These are phyloP conservation scores for Tetragonia tetragonoides DNA, from an alignment of 148 eudicot genomes.

Conservation along the genomic window DNA sequence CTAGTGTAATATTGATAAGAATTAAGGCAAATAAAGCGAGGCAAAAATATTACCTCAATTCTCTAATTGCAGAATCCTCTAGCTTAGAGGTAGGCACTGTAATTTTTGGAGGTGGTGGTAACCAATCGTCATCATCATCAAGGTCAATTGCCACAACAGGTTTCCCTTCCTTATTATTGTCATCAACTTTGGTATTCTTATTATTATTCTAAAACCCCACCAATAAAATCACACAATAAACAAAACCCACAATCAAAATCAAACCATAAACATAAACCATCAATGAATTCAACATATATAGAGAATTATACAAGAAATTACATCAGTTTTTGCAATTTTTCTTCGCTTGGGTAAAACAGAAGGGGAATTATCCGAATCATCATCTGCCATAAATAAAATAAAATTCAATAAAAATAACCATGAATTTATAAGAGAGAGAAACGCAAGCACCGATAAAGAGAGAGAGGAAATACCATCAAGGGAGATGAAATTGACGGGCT, in stretches of 20 bases:
- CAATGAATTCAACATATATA: background rate
- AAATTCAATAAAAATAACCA: slow-evolving; percentile 11
- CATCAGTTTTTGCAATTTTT: slow-evolving; percentile 37
- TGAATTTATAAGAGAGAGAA: background rate
- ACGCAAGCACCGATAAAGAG: background rate
- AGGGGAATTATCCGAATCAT: slow-evolving; percentile 51
- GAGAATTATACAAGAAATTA: background rate
- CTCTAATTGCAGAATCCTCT: slow-evolving; percentile 58
- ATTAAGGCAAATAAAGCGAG: background rate
- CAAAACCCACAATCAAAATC: background rate
- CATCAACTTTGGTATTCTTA: slow-evolving; percentile 6
- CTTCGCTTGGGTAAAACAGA: slow-evolving; percentile 38
- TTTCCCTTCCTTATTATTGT: slow-evolving; percentile 7
- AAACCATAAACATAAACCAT: background rate
- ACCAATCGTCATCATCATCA: slow-evolving; percentile 70
- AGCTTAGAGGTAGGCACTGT: slow-evolving; percentile 20
- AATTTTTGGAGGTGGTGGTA: slow-evolving; percentile 65
- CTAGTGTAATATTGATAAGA: background rate
- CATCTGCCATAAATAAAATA: slow-evolving; percentile 33
- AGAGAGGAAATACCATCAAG: slow-evolving; percentile 48
- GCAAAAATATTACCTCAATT: slow-evolving; percentile 48
- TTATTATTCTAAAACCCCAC: slow-evolving; percentile 13
- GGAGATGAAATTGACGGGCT: slow-evolving; percentile 44
- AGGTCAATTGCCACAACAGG: slow-evolving; percentile 35
- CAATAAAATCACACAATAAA: background rate